Conservation (phyloP, 805 yeast species). For the Starmerella davenportii region DNA sequence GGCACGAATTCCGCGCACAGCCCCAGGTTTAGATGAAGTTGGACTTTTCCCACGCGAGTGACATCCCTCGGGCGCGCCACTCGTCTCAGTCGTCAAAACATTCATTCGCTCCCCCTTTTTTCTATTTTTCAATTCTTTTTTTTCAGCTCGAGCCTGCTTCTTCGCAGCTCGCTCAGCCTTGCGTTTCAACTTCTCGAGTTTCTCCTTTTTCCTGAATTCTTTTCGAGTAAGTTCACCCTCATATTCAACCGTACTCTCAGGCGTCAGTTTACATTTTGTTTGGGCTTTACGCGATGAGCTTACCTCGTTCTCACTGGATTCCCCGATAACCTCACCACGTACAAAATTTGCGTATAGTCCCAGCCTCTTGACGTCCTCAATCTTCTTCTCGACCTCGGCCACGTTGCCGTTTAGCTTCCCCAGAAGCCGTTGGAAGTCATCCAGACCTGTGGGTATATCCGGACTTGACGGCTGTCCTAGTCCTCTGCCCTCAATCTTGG, state of each 20-base stretch:
- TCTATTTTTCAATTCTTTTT: conserved; percentile 21
- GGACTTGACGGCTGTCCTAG: conserved; percentile 61
- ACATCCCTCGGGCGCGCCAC: too few relatives aligned
- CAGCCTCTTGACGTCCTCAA: conserved; percentile 51
- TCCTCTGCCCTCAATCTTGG: conserved; percentile 72
- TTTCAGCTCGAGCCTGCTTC: conserved; percentile 22
- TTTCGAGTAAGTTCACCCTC: too few relatives aligned
- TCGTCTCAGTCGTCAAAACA: too few relatives aligned
- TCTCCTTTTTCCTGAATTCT: conserved; percentile 5
- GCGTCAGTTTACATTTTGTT: conserved; percentile 15
- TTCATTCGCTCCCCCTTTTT: conserved; percentile 2
- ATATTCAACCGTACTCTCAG: too few relatives aligned
- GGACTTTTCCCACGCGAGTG: too few relatives aligned
- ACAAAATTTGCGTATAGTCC: conserved; percentile 72
- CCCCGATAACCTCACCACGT: conserved; percentile 61
- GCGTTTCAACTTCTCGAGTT: conserved; percentile 17
- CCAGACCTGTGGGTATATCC: conserved; percentile 76
- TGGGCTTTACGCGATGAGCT: conserved; percentile 10
- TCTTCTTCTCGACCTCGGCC: conserved; percentile 28
- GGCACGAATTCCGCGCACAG: conserved; percentile 39
- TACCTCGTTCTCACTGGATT: conserved; percentile 56
- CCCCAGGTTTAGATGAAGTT: too few relatives aligned
- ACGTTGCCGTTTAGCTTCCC: conserved; percentile 82
- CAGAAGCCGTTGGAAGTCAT: conserved; percentile 76
- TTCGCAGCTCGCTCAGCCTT: conserved; percentile 20